Evolutionary conservation across 2,329 filamentous ascomycete species (phyloP), one percentile per base, ranked within the genome.

Genomic region (Fusarium anthophilum): DNA sequence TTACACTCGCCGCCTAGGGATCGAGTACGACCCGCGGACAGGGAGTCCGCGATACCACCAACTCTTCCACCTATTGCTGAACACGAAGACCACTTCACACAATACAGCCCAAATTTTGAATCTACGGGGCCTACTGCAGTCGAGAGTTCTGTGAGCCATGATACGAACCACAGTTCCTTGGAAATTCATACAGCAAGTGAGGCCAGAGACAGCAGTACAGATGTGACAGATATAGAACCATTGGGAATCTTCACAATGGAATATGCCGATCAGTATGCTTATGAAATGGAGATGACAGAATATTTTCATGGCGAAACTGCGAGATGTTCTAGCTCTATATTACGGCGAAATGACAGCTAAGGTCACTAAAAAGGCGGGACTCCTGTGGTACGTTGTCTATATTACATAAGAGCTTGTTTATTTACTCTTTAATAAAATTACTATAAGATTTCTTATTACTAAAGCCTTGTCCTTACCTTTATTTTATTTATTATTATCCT

Each of bases 21-120:
- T 43, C 41, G n/a, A 17, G 0, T 2, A 24, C 41, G 14, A 24
- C 5, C n/a, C 8, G 14, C 5, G 5, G 9, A 3, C n/a, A 24
- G 9, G n/a, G 14, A 43, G 4, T 43, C 9, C 6, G 9, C 4
- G 41, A 43, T 43, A 7, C 9, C n/a, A 7, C 41, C 14, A 11
- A 43, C 4, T 24, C 5, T 1, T 17, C 14, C 4, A 17, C n/a
- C 41, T 2, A 3, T 43, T 17, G n/a, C 2, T 43, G 14, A 17
- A 9, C n/a, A 4, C n/a, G n/a, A 24, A 7, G n/a, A 43, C 17
- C 41, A 11, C 14, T 17, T 11, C 3, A 3, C 41, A 43, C n/a
- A 0, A 11, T 8, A 11, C 5, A 43, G n/a, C n/a, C n/a, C 8
- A 43, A 24, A 10, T 6, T 43, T 43, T 17, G 41, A 6, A 43